phyloP scores from a whole-genome alignment of 2,329 filamentous ascomycete species.

The Ophiostoma pallidulum region DNA sequence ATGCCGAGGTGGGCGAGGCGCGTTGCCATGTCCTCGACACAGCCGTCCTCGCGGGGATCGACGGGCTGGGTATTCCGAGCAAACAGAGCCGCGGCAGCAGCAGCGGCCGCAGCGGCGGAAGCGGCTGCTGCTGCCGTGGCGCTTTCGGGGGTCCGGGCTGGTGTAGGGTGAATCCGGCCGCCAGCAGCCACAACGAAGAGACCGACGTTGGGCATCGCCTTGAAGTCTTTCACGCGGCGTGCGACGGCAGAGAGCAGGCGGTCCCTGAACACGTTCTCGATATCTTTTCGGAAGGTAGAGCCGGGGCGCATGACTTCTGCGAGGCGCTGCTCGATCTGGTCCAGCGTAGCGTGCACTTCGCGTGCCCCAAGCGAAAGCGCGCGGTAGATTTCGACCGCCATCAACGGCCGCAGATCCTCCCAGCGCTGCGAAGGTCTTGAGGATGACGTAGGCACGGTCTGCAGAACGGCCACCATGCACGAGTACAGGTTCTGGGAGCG shows the following conservation, averaged over 20 bases:
- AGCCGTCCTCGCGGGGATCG: conserved; percentile 37
- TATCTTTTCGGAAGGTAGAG: conserved; percentile 25
- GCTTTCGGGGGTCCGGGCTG: conserved; percentile 23
- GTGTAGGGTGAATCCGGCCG: conserved; percentile 29
- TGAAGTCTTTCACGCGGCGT: conserved; percentile 42
- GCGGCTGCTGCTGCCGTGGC: conserved; percentile 22
- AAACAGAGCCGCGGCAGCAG: not conserved
- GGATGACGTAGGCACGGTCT: conserved; percentile 38
- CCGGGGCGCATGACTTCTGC: conserved; percentile 1
- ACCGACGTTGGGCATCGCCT: conserved; percentile 40
- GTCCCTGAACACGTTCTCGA: conserved; percentile 40
- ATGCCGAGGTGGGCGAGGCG: conserved; percentile 75
- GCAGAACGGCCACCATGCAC: conserved; percentile 45
- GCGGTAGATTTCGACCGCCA: conserved; percentile 52
- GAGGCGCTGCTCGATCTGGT: conserved; percentile 14
- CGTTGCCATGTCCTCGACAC: conserved; percentile 59
- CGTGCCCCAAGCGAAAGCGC: conserved; percentile 20
- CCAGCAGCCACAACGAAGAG: conserved; percentile 48
- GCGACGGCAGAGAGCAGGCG: conserved; percentile 40
- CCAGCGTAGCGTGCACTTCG: not conserved
- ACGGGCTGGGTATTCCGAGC: conserved; percentile 1
- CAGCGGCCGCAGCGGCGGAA: conserved; percentile 20
- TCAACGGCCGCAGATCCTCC: conserved; percentile 41
- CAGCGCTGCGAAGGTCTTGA: conserved; percentile 36
- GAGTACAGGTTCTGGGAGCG: conserved; percentile 41